Evolutionary conservation across 768 basidiomycete genomes (phyloP).

Genomic region (Boletus huronensis): DNA sequence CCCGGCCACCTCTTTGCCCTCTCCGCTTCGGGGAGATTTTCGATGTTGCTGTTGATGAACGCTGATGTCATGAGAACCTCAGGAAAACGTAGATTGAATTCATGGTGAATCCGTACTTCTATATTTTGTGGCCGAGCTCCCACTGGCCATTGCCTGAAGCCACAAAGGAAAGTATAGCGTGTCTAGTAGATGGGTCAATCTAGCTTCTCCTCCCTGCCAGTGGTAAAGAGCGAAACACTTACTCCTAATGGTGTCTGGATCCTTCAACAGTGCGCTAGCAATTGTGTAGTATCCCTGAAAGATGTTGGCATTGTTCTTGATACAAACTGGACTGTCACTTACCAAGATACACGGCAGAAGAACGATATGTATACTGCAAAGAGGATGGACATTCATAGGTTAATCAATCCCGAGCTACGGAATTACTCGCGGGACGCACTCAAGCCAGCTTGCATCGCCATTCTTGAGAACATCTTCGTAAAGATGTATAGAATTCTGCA

Average conservation of each 20-base stretch:
- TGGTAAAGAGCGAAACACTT: neutral
- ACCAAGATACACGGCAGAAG: constrained; percentile 8
- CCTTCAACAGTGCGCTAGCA: neutral
- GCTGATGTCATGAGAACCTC: neutral
- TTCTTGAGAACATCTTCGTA: neutral
- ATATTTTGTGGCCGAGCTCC: neutral
- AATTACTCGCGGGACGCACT: neutral
- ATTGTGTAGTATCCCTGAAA: constrained; percentile 1
- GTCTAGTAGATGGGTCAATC: neutral
- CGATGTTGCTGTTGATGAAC: neutral
- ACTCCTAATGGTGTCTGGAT: constrained; percentile 3
- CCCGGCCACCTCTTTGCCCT: neutral
- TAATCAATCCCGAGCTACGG: neutral
- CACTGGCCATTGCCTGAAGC: neutral
- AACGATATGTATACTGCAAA: neutral
- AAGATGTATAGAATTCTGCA: neutral
- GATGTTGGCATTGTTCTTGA: neutral
- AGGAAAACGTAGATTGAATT: neutral
- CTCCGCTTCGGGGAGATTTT: neutral
- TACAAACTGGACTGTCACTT: neutral
- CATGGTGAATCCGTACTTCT: neutral
- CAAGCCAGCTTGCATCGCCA: neutral
- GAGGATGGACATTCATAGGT: neutral
- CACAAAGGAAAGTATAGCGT: neutral
- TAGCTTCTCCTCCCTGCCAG: no score